Percentiles rank a stretch among this genome's conserved stretches.
phyloP scores from a whole-genome alignment of 371 early-diverging fungal genomes.

The Mortierella sp. region DNA sequence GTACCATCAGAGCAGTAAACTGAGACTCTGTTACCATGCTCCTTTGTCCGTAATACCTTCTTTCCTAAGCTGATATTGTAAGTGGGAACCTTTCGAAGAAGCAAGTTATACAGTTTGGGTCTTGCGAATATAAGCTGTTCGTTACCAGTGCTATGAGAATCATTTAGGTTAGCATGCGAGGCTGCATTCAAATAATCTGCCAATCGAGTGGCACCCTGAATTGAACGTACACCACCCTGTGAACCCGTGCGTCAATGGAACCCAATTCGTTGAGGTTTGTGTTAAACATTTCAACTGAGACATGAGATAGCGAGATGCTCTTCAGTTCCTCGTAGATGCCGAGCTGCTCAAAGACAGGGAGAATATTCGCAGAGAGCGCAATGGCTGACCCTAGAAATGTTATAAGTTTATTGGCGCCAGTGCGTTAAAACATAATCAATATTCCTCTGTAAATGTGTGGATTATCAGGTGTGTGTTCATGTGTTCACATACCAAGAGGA shows the following conservation, averaged over 20 bases:
- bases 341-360: slow-evolving; percentile 3
- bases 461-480: too few relatives aligned
- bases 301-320: neutral
- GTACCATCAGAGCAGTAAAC: slow-evolving; percentile 18
- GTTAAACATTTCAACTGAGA: neutral
- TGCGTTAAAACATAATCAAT: neutral
- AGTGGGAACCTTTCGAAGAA: neutral
- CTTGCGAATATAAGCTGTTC: slow-evolving; percentile 9
- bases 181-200: too few relatives aligned
- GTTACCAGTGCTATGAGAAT: neutral
- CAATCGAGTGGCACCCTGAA: too few relatives aligned
- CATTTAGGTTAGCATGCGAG: too few relatives aligned
- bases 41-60: neutral
- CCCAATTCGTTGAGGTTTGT: neutral
- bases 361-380: neutral
- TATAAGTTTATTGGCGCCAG: neutral
- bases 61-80: slow-evolving; percentile 13
- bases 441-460: too few relatives aligned
- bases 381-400: neutral
- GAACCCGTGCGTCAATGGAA: too few relatives aligned
- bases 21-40: slow-evolving; percentile 4
- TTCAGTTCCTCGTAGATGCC: neutral
- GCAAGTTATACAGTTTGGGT: slow-evolving; percentile 10
- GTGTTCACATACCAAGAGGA: too few relatives aligned
- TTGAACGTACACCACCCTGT: too few relatives aligned